These are phyloP conservation scores for Didymella arachidicola DNA, from an alignment of 2,329 filamentous ascomycete species.

Conservation along the genomic window DNA sequence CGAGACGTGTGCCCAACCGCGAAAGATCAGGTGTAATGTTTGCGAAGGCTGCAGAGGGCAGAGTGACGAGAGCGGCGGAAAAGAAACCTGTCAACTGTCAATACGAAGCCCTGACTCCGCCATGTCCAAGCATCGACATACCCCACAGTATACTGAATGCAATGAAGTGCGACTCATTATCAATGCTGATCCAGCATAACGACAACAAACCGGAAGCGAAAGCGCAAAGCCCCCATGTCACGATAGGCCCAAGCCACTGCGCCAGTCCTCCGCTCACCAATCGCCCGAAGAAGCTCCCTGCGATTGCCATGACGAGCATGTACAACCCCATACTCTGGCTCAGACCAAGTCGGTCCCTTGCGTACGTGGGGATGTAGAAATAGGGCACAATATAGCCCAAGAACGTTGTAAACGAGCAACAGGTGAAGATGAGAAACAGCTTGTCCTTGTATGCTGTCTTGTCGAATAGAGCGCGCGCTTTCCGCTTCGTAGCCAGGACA, in stretches of 20 bases:
- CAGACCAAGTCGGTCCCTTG: slow-evolving; percentile 40
- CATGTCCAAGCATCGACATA: slow-evolving; percentile 19
- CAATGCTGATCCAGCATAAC: slow-evolving; percentile 46
- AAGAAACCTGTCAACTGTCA: slow-evolving; percentile 41
- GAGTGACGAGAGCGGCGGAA: slow-evolving; percentile 48
- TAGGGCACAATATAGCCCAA: slow-evolving; percentile 51
- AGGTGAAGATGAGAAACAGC: slow-evolving; percentile 48
- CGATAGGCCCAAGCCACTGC: slow-evolving; percentile 44
- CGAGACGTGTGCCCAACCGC: slow-evolving; percentile 45
- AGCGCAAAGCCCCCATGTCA: slow-evolving; percentile 46
- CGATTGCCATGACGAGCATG: slow-evolving; percentile 44
- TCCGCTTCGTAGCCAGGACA: slow-evolving; percentile 38
- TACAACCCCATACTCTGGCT: slow-evolving; percentile 42
- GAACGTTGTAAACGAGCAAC: slow-evolving; percentile 46
- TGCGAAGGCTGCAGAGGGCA: slow-evolving; percentile 49
- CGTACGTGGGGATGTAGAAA: slow-evolving; percentile 50
- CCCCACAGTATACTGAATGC: slow-evolving; percentile 50
- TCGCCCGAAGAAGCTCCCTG: slow-evolving; percentile 48
- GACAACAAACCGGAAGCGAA: slow-evolving; percentile 39
- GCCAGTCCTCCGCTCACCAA: slow-evolving; percentile 41
- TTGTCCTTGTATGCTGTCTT: slow-evolving; percentile 43
- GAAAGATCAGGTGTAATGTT: slow-evolving; percentile 49
- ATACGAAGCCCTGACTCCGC: neutral
- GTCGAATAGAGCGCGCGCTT: slow-evolving; percentile 46
- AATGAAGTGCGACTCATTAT: slow-evolving; percentile 38